Percentiles rank a stretch among this genome's conserved stretches.
These are phyloP conservation scores for Russula sp. DNA, from an alignment of 768 basidiomycete species.

Conservation along the genomic window DNA sequence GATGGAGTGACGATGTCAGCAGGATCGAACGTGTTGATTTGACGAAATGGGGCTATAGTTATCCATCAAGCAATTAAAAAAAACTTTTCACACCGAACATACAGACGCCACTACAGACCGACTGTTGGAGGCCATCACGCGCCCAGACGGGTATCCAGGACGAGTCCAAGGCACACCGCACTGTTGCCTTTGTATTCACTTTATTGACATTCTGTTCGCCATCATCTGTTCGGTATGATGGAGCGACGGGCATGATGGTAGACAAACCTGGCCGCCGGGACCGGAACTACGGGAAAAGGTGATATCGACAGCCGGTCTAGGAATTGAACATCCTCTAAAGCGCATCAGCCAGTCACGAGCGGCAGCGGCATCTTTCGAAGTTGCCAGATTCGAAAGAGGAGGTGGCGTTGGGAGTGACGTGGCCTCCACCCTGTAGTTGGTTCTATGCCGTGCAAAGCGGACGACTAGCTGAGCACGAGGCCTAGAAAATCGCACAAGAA, in stretches of 20 bases:
- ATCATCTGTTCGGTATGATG: constrained; percentile 6
- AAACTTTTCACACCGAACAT: background rate
- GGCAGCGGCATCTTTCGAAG: constrained; percentile 10
- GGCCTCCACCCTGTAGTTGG: background rate
- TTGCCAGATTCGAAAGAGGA: constrained; percentile 12
- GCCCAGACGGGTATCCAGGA: constrained; percentile 71
- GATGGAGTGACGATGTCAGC: constrained; percentile 58
- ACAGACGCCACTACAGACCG: constrained; percentile 36
- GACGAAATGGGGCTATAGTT: constrained; percentile 51
- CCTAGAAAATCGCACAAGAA: background rate
- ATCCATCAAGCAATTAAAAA: background rate
- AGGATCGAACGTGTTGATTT: constrained; percentile 62
- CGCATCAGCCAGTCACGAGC: constrained; percentile 18
- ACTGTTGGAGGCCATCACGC: constrained; percentile 35
- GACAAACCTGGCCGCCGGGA: constrained; percentile 71
- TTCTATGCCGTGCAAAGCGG: constrained; percentile 1
- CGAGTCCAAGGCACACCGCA: constrained; percentile 50
- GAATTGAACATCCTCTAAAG: constrained; percentile 30
- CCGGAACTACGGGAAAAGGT: constrained; percentile 75
- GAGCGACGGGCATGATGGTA: background rate
- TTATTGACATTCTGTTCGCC: constrained; percentile 74
- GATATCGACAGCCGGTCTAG: constrained; percentile 48
- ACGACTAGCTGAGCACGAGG: background rate
- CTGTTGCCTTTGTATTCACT: constrained; percentile 74
- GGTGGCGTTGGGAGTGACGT: constrained; percentile 18